phyloP scores from a whole-genome alignment of 306 rosid genomes.

The Citrullus amarus region DNA sequence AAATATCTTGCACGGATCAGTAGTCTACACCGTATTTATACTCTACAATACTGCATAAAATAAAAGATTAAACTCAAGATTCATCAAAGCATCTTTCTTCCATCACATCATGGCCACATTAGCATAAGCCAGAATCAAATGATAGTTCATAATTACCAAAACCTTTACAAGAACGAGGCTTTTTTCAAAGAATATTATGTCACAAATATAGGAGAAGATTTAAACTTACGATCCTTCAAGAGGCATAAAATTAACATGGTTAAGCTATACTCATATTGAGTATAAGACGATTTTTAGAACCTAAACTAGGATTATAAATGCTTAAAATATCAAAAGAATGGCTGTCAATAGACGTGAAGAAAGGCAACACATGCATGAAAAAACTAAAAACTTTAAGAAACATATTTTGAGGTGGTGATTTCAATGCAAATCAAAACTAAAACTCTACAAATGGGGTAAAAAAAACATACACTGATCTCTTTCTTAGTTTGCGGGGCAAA shows the following conservation, averaged over 20 bases:
- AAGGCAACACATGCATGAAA: neutral
- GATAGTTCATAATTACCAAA: neutral
- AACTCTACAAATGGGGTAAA: neutral
- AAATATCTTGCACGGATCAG: too few relatives aligned
- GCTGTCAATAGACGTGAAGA: neutral
- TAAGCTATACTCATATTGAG: neutral
- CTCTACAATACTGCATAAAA: too few relatives aligned
- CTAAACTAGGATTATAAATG: neutral
- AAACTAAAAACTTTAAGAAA: neutral
- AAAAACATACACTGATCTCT: slow-evolving; percentile 88
- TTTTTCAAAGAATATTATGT: neutral
- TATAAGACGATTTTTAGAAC: neutral
- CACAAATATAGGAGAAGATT: neutral
- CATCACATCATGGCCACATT: too few relatives aligned
- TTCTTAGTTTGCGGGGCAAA: slow-evolving; percentile 97
- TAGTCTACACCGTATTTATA: too few relatives aligned
- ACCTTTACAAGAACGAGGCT: neutral
- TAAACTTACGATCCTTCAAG: neutral
- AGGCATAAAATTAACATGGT: neutral
- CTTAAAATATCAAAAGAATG: neutral
- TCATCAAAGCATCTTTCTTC: too few relatives aligned
- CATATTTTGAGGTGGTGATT: neutral
- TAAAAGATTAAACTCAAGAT: too few relatives aligned
- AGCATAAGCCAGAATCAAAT: neutral
- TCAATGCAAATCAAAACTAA: neutral